Conservation (phyloP, 176 grass and related monocot genomes). For the Lolium perenne region DNA sequence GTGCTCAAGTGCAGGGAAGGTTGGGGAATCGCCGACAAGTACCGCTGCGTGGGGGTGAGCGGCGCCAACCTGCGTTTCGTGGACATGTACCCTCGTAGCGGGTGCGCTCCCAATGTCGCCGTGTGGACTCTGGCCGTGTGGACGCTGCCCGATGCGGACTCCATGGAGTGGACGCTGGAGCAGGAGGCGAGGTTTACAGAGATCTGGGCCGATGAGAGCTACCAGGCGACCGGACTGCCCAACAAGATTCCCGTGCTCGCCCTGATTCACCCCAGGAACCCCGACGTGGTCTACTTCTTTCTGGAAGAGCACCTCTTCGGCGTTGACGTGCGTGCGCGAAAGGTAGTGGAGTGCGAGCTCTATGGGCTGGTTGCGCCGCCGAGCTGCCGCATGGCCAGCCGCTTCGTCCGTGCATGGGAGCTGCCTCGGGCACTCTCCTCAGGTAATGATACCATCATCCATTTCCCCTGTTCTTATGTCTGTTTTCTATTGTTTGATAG, state of each 20-base stretch:
- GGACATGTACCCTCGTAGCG: neutral
- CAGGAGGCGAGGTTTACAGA: neutral
- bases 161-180: neutral
- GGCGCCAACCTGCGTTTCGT: neutral
- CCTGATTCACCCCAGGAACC: neutral
- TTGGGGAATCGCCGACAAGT: neutral
- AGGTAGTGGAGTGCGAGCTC: neutral
- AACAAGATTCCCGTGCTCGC: neutral
- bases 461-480: neutral
- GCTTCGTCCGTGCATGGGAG: neutral
- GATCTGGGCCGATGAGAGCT: neutral
- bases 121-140: neutral
- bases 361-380: slow-evolving; percentile 9
- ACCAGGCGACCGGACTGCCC: neutral
- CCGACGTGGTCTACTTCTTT: neutral
- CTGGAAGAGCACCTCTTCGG: neutral
- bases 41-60: neutral
- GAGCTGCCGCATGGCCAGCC: neutral
- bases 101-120: neutral
- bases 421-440: slow-evolving; percentile 14
- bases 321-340: slow-evolving; percentile 6
- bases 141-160: neutral
- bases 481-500: neutral
- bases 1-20: neutral
- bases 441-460: neutral